Conservation (phyloP, 768 basidiomycete genomes). For the Hemileccinum impolitum region DNA sequence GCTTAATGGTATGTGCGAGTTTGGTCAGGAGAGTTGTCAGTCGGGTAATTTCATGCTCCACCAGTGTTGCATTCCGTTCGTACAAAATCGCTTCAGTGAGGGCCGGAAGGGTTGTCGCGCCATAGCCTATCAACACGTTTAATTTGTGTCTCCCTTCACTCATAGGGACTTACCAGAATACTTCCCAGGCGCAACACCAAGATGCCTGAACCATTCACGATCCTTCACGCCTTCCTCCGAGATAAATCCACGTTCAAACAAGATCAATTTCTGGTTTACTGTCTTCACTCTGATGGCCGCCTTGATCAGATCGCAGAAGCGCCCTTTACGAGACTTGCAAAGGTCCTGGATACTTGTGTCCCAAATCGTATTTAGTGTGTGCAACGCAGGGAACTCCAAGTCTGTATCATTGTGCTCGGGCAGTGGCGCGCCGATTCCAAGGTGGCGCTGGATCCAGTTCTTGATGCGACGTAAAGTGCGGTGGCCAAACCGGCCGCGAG, state of each 20-base stretch:
- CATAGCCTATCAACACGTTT: constrained; percentile 52
- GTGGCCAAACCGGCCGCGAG: neutral
- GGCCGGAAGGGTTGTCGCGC: constrained; percentile 80
- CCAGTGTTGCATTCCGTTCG: constrained; percentile 61
- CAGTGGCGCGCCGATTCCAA: neutral
- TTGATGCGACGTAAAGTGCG: constrained; percentile 3
- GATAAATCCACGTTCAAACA: constrained; percentile 81
- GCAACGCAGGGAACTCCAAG: constrained; percentile 3
- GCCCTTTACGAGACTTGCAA: constrained; percentile 24
- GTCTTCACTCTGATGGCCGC: constrained; percentile 56
- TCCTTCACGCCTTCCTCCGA: constrained; percentile 72
- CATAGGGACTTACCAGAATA: constrained; percentile 57
- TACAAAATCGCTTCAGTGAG: constrained; percentile 73
- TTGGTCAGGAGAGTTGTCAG: constrained; percentile 52
- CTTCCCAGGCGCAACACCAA: constrained; percentile 84
- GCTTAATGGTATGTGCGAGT: constrained; percentile 38
- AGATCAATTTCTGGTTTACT: constrained; percentile 63
- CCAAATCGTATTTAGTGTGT: neutral
- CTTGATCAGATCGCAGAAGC: constrained; percentile 46
- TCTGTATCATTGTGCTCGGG: neutral
- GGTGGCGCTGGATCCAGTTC: constrained; percentile 29
- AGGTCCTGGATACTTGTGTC: constrained; percentile 3
- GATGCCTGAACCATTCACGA: constrained; percentile 83
- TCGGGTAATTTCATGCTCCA: constrained; percentile 56
- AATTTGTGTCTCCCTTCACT: neutral